phyloP scores from a whole-genome alignment of 164 flowering plant genomes.

The Buxus sempervirens region DNA sequence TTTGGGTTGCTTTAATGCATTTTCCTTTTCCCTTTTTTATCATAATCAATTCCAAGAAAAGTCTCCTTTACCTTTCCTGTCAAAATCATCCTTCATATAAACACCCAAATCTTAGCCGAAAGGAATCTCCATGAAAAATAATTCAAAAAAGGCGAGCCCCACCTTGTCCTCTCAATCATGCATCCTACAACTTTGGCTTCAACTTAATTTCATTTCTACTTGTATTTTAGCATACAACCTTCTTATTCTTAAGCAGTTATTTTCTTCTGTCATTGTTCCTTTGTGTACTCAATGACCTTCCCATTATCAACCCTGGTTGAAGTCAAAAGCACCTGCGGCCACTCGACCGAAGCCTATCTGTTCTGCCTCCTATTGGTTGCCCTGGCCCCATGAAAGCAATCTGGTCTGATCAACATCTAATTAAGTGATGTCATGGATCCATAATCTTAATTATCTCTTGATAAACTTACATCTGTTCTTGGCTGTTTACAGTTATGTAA shows the following conservation, averaged over 20 bases:
- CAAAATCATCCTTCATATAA: slow-evolving; percentile 9
- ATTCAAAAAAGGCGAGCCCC: not conserved
- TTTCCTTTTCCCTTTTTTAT: no score
- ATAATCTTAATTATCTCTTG: not conserved
- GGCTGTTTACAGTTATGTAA: not conserved
- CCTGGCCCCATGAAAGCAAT: not conserved
- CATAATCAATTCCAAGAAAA: no score
- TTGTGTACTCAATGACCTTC: not conserved
- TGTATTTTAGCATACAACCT: not conserved
- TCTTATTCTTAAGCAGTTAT: not conserved
- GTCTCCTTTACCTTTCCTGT: slow-evolving; percentile 5
- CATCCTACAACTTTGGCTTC: not conserved
- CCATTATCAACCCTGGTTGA: not conserved
- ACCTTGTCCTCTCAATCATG: slow-evolving; percentile 1
- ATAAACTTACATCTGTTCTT: not conserved
- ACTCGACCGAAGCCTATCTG: not conserved
- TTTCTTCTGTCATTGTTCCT: not conserved
- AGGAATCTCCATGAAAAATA: slow-evolving; percentile 6
- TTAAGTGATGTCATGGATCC: not conserved
- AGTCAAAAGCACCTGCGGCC: not conserved
- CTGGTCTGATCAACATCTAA: not conserved
- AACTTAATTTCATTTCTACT: not conserved
- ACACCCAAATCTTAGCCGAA: not conserved
- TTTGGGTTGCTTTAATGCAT: no score
- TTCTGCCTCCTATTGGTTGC: not conserved